These are phyloP conservation scores for Colletotrichum brevisporum DNA, from an alignment of 2,329 filamentous ascomycete species.

Conservation along the genomic window DNA sequence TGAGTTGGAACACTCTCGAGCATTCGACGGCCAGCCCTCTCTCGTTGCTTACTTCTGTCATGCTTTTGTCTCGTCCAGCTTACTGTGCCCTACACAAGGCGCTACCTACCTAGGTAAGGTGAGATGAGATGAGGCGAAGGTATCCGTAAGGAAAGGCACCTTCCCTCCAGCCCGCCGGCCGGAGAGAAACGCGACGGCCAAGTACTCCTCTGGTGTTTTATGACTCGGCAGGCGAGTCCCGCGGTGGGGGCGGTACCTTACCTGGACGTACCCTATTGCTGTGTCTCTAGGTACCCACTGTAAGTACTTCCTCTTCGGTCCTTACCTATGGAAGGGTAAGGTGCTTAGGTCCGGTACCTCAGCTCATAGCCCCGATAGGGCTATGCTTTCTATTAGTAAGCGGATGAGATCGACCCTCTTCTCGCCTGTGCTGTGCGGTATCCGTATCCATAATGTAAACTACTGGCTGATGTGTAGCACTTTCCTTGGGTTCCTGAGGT, in stretches of 20 bases:
- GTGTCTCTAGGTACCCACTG: background rate
- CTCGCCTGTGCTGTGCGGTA: background rate
- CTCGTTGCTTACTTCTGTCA: background rate
- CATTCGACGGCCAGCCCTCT: conserved; percentile 4
- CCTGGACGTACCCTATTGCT: conserved; percentile 12
- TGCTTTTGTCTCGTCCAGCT: background rate
- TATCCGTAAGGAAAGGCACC: too few relatives aligned
- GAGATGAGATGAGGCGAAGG: too few relatives aligned
- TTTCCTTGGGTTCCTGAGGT: too few relatives aligned
- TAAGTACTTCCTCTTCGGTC: too few relatives aligned
- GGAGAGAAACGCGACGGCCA: conserved; percentile 3
- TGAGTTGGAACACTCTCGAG: conserved; percentile 5
- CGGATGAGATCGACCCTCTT: conserved; percentile 5
- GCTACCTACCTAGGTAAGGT: too few relatives aligned
- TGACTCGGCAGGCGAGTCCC: conserved; percentile 24
- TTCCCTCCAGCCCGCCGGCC: background rate
- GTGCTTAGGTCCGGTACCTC: too few relatives aligned
- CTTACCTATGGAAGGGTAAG: too few relatives aligned
- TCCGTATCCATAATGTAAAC: background rate
- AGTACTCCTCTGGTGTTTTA: conserved; percentile 14
- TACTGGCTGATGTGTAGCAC: too few relatives aligned
- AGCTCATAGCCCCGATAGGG: too few relatives aligned
- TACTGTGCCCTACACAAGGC: too few relatives aligned
- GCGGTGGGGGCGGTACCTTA: conserved; percentile 19
- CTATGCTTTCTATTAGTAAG: conserved; percentile 22